Base-by-base conservation (phyloP, 208 protist species). In the Blechomonas ayalai region DNA sequence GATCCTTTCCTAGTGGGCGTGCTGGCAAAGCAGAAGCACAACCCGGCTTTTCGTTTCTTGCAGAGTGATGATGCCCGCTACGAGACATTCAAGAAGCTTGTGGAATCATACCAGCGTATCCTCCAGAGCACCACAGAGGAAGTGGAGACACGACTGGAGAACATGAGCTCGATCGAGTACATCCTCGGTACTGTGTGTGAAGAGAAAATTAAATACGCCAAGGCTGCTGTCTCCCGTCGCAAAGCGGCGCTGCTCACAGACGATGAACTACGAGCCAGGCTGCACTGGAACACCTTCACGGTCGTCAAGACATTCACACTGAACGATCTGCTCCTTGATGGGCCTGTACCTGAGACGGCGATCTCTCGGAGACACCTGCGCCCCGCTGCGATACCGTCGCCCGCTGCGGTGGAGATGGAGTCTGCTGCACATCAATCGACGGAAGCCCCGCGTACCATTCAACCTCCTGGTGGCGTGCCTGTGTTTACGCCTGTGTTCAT, bases 171-270 rank as follows among this genome's bases (percentile, higher is more conserved):
- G 15, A 34, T 44, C 25, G 55, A 64, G 18, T 78, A 82, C 29
- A 28, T 87, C 16, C 41, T 93, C 4, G 66, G 67, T 20, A 81
- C 66, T 0, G 42, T 88, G 8, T 78, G 70, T 31, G 73, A 52
- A 38, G 79, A 77, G 40, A 94, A 94, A 66, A 67, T 55, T 31
- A 80, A 67, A 38, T 94, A 82, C 53, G 67, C 68, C 18, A 74
- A 71, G 53, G 78, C 85, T 7, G 72, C 73, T 3, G 57, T 94
- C 15, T 81, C 85, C 5, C 68, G 85, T 1, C 76, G 72, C 3
- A 80, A 85, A 37, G 85, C 81, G 0, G 85, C 82, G 19, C 56
- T 90, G 19, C 59, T 94, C 33, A 90, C 85, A 3, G 82, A 94
- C 33, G 82, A 90, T n/a, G 75, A 78, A 50, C 59, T 94, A 28